Conservation (phyloP, 768 basidiomycete genomes). For the Cyclocybe aegerita region DNA sequence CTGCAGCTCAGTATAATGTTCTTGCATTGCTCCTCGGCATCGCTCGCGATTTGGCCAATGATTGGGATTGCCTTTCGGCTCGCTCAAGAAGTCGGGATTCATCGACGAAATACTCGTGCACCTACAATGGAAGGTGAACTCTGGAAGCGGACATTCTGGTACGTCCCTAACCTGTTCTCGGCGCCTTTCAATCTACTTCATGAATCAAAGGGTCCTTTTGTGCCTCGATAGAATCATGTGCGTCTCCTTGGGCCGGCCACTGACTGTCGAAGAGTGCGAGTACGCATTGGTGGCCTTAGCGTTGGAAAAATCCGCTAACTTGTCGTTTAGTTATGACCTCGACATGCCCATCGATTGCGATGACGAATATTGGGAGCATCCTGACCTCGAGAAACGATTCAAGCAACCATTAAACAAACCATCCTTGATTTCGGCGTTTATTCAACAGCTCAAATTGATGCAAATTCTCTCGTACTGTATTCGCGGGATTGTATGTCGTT, state of each 20-base stretch:
- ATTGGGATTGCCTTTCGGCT: constrained; percentile 68
- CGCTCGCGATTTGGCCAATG: constrained; percentile 64
- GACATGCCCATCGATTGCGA: constrained; percentile 62
- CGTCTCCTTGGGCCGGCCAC: constrained; percentile 61
- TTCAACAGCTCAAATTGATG: constrained; percentile 52
- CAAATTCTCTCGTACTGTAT: constrained; percentile 61
- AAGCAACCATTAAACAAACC: constrained; percentile 65
- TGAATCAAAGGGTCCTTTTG: constrained; percentile 42
- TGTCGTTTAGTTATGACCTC: constrained; percentile 59
- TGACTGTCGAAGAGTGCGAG: constrained; percentile 78
- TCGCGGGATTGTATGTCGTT: constrained; percentile 55
- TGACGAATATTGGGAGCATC: constrained; percentile 73
- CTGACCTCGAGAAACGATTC: constrained; percentile 55
- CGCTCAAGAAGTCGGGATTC: constrained; percentile 76
- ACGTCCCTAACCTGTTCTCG: constrained; percentile 2
- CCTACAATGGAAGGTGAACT: constrained; percentile 60
- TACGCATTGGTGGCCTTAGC: constrained; percentile 23
- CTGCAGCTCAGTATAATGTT: constrained; percentile 50
- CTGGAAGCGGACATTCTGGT: constrained; percentile 71
- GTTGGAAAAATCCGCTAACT: background rate
- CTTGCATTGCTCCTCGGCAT: constrained; percentile 52
- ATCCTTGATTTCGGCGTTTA: constrained; percentile 53
- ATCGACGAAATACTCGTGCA: constrained; percentile 37
- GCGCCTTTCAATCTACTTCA: background rate
- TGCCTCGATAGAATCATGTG: constrained; percentile 48